Percentiles rank a stretch among this genome's conserved stretches.
phyloP scores from a whole-genome alignment of 441 rosid species.

The Viola pubescens region DNA sequence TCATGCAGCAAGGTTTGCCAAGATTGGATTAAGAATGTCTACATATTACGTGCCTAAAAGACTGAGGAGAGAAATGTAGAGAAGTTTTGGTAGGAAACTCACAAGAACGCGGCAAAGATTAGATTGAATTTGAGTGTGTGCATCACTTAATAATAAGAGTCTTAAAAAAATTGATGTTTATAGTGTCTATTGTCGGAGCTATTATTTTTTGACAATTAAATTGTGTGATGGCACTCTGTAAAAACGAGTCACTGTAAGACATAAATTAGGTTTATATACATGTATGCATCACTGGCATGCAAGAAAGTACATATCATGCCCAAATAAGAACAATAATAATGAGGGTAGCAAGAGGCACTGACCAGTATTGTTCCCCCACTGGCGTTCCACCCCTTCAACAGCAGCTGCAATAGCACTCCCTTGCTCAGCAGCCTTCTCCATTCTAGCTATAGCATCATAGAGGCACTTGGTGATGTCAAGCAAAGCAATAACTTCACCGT shows the following conservation, averaged over 20 bases:
- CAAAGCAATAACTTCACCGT: constrained; percentile 91
- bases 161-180: too few species aligned
- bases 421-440: constrained; percentile 97
- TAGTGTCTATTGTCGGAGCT: too few species aligned
- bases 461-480: constrained; percentile 89
- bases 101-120: too few species aligned
- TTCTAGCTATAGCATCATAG: constrained; percentile 85
- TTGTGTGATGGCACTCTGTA: too few species aligned
- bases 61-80: too few species aligned
- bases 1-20: too few species aligned
- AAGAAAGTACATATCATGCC: not conserved
- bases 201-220: too few species aligned
- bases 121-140: too few species aligned
- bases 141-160: too few species aligned
- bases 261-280: not conserved
- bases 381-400: constrained; percentile 92
- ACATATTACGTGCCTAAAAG: too few species aligned
- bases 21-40: too few species aligned
- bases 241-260: not conserved
- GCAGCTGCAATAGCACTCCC: constrained; percentile 94
- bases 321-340: not conserved
- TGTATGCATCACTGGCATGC: not conserved
- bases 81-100: too few species aligned
- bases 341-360: constrained; percentile 4
- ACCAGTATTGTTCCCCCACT: constrained; percentile 72